Conservation (phyloP, 371 early-diverging fungal species). For the Mortierella sp. region DNA sequence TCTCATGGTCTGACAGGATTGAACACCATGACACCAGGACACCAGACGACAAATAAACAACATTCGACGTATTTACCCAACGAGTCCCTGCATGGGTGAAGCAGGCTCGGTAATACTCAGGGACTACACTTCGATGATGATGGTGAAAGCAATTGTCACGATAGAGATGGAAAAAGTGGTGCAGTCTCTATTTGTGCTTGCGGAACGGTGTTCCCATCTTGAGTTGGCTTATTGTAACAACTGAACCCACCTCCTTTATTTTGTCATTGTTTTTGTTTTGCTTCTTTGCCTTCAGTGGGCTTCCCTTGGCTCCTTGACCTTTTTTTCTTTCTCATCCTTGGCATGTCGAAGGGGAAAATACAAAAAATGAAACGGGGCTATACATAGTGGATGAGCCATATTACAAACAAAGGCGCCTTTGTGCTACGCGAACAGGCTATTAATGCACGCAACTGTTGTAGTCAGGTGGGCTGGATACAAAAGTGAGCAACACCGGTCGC, state of each 20-base stretch:
- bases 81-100: neutral
- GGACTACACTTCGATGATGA: too few species aligned
- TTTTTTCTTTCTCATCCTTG: neutral
- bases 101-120: neutral
- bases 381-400: too few species aligned
- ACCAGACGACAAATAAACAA: neutral
- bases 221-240: neutral
- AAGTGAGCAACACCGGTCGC: too few species aligned
- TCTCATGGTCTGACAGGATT: too few species aligned
- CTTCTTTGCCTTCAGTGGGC: neutral
- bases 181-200: neutral
- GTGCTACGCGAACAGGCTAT: too few species aligned
- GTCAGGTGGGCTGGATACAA: too few species aligned
- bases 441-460: too few species aligned
- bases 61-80: neutral
- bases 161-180: neutral
- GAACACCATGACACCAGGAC: too few species aligned
- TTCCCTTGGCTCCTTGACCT: too few species aligned
- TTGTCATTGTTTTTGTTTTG: neutral
- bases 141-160: neutral
- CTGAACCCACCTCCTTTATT: neutral
- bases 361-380: too few species aligned
- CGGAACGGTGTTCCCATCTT: neutral
- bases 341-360: too few species aligned
- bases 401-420: too few species aligned